Evolutionary conservation across 768 basidiomycete genomes (phyloP), one percentile per base, ranked within the genome.

Genomic region (Leccinum longicurvipes): DNA sequence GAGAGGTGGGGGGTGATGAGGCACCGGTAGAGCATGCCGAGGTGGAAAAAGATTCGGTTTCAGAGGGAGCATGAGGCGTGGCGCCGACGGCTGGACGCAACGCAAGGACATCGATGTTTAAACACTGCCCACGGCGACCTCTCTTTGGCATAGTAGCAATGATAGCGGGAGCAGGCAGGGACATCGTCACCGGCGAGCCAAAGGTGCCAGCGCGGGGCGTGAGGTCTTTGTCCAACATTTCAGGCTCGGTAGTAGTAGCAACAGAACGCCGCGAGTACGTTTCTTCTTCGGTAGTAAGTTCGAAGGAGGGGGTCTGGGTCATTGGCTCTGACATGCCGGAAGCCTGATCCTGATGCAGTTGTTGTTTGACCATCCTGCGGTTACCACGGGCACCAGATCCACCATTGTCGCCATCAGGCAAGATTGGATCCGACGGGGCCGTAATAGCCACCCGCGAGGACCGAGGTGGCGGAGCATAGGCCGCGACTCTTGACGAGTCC

Each of bases 181-280:
- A 17, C 3, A 32, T 2, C 10, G 45, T 15, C 27, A 29, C 34
- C 17, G 15, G 50, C 17, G 54, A 41, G 24, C 53, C 56, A 41
- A 67, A 70, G 0, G 64, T 64, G 15, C 59, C 34, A 14, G 61
- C 59, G 12, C 60, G 59, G 3, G 70, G 69, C 9, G 71, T 72
- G 15, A 57, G 66, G 51, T 70, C 59, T n/a, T 70, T 57, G 9
- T 66, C 62, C 10, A 27, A 51, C 5, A 49, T 45, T 25, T 50
- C 49, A 4, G 24, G n/a, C 34, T 58, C 62, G 36, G 36, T 39
- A 25, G 45, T 53, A 21, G 15, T 15, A 31, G 49, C 36, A 46
- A 59, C 39, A 17, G 61, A 50, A 8, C 41, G 50, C 36, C 36
- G 36, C 36, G 36, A 39, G 36, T 2, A n/a, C 9, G 17, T 39